Evolutionary conservation across 257 asterid species (phyloP), one percentile per base, ranked within the genome.

Genomic region (Capsicum chinense): DNA sequence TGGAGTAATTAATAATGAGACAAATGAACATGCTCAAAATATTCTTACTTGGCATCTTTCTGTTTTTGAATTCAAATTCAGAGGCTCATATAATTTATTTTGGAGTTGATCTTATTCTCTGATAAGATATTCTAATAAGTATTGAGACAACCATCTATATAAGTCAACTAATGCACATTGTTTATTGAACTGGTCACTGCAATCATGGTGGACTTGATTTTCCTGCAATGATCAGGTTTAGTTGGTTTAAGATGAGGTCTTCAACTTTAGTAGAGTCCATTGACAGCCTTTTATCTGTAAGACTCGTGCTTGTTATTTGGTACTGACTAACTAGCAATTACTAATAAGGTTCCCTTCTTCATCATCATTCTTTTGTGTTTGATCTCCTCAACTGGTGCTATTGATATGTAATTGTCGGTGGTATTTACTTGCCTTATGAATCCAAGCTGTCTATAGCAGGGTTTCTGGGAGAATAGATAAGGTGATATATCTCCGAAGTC

Each of bases 311-410:
- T 73, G 16, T 11, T 19, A 52, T 19, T 5, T 73, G 80, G 6
- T 48, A 48, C 17, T n/a, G 57, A 70, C 79, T 42, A 69, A 44
- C 0, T 17, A 44, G 79, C 16, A 42, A 44, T 9, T 42, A 70
- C 79, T 70, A 17, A 42, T 44, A 44, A 37, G 79, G 17, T 70
- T 44, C 37, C 56, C 56, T 70, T 70, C 37, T 42, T 39, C 42
- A 1, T 71, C 79, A 19, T 47, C 58, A 13, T 71, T 71, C 80
- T 71, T n/a, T 73, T 73, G 19, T 47, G 39, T 73, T 73, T 19
- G 19, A 58, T 19, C 60, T 48, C 60, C n/a, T 73, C 7, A 11
- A 10, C 2, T 21, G 44, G 42, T 73, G 44, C 39, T 19, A 12
- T 73, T 62, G 68, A 19, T 73, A 48, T 73, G 60, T 73, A 48